Percentiles rank a stretch among this genome's conserved stretches.
phyloP scores from a whole-genome alignment of 148 eudicot species.

The Arctostaphylos glauca region DNA sequence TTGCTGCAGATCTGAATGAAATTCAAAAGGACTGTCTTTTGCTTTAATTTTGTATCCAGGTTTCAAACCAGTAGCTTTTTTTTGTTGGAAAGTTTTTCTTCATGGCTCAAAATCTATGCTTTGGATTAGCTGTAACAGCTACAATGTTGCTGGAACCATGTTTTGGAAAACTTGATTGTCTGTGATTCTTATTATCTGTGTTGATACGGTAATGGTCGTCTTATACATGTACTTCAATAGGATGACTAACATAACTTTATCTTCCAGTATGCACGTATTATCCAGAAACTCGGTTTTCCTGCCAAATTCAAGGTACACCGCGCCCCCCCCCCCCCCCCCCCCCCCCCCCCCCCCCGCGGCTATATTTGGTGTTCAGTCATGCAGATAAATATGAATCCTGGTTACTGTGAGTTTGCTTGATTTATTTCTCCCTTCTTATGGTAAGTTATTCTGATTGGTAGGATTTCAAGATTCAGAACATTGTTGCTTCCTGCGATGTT shows the following conservation, averaged over 20 bases:
- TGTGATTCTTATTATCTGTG: neutral
- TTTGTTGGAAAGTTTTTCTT: neutral
- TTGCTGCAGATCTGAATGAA: neutral
- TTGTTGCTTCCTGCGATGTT: constrained; percentile 67
- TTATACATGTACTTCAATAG: neutral
- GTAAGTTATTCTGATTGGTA: neutral
- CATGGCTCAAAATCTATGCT: neutral
- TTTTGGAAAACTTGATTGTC: neutral
- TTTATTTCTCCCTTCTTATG: neutral
- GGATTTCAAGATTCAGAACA: constrained; percentile 70
- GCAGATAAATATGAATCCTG: neutral
- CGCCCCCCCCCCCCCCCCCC: no score
- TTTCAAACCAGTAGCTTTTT: neutral
- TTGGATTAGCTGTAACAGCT: neutral
- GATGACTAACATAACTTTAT: neutral
- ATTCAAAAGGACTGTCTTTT: neutral
- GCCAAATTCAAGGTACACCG: constrained; percentile 66
- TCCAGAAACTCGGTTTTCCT: constrained; percentile 68
- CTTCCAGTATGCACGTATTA: constrained; percentile 56
- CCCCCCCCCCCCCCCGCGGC: neutral
- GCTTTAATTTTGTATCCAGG: neutral
- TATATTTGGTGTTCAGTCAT: neutral
- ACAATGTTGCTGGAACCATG: neutral
- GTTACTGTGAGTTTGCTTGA: neutral
- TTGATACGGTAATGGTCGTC: neutral